Base-by-base conservation (phyloP, 2,329 filamentous ascomycete species). In the Pseudocercospora crystallina region DNA sequence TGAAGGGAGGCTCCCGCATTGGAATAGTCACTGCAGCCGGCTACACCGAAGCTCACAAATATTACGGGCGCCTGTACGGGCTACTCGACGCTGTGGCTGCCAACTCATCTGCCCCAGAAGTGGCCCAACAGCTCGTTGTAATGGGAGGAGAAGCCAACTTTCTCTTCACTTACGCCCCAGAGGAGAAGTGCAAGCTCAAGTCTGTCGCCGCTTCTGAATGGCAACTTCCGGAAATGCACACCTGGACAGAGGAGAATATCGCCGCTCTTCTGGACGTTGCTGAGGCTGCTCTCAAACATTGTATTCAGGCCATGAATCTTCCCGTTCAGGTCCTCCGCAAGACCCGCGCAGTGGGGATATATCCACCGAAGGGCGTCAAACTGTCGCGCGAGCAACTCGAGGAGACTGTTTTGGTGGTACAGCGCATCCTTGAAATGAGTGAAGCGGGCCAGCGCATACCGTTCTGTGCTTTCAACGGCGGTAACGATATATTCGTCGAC, bases 391-490 rank as follows among this genome's bases (percentile, higher is more conserved):
- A 99, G 73, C 87, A 87, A 51, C 81, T 99, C 13, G 94, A 99
- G 69, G 94, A 99, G 74, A 96, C 92, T 0, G 94, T 99, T 0
- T 78, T 99, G 9, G 90, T 95, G 1, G 89, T 94, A 13, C 92
- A 97, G 71, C 92, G 95, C 69, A 90, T 90, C 42, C 80, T 99
- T 4, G 92, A 97, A 71, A 81, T 91, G 62, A 89, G 85, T 35
- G 74, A 80, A 1, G 86, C 86, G 29, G 87, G 86, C 1, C 71
- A 76, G 36, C 69, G 79, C 58, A 62, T 99, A 30, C 94, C 94
- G 0, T 99, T 97, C 67, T 99, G 94, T 68, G 94, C 94, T 15
- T 99, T 99, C 77, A 99, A 99, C 70, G 94, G 92, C 47, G 94
- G 94, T 9, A 92, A 94, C 56, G 94, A 99, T 69, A 90, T 97